These are phyloP conservation scores for Exophiala spinifera DNA, from an alignment of 2,329 filamentous ascomycete species.

Conservation along the genomic window DNA sequence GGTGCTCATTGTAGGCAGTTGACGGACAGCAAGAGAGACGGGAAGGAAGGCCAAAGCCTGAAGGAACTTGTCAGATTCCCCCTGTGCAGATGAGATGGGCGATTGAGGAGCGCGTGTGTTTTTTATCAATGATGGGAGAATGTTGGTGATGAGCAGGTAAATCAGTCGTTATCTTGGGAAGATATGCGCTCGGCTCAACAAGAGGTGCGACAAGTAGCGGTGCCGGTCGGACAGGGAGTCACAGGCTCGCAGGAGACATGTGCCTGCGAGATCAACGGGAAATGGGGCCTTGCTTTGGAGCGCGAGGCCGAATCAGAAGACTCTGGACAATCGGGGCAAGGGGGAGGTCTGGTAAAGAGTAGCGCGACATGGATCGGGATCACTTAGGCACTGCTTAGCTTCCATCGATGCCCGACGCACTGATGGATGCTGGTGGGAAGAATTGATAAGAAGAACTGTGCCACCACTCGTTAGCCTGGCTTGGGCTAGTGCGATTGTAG, in stretches of 20 bases:
- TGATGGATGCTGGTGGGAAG: slow-evolving; percentile 9
- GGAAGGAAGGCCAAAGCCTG: slow-evolving; percentile 4
- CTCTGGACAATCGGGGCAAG: slow-evolving; percentile 19
- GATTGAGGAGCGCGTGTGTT: slow-evolving; percentile 10
- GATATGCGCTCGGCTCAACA: slow-evolving; percentile 11
- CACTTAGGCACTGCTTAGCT: slow-evolving; percentile 19
- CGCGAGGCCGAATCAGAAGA: slow-evolving; percentile 21
- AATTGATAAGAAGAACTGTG: slow-evolving; percentile 20
- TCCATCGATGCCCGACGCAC: slow-evolving; percentile 24
- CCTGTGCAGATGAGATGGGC: slow-evolving; percentile 1
- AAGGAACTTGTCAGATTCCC: slow-evolving; percentile 1
- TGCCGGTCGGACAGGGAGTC: slow-evolving; percentile 15
- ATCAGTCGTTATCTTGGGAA: slow-evolving; percentile 22
- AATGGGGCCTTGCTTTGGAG: slow-evolving; percentile 19
- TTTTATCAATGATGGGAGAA: slow-evolving; percentile 18
- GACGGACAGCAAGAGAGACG: slow-evolving; percentile 1
- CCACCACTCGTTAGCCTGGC: neutral
- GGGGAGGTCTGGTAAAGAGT: slow-evolving; percentile 17
- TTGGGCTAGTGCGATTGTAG: no score
- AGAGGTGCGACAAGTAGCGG: neutral
- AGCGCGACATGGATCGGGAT: slow-evolving; percentile 25
- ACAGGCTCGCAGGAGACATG: slow-evolving; percentile 22
- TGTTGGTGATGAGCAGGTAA: slow-evolving; percentile 16
- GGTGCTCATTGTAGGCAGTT: slow-evolving; percentile 28
- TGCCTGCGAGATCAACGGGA: slow-evolving; percentile 17